A percentile compares a stretch with the other conserved stretches of the same genome.
These are phyloP conservation scores for Ampelocalamus luodianensis DNA, from an alignment of 176 grass and related monocot genomes.

Conservation along the genomic window DNA sequence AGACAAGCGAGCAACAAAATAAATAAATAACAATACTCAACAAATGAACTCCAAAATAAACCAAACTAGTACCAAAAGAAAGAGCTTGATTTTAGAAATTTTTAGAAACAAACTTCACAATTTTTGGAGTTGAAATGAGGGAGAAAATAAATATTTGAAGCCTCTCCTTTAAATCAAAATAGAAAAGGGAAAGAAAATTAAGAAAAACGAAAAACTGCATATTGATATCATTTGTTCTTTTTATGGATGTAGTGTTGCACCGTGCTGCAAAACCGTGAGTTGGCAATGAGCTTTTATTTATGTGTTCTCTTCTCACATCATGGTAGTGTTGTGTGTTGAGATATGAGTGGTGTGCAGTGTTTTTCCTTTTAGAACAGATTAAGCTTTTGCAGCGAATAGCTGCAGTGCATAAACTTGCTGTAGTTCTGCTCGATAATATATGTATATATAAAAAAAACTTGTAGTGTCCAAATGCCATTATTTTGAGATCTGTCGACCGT, in stretches of 20 bases:
- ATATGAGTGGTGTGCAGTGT: background rate
- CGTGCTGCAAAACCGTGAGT: background rate
- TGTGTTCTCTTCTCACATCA: background rate
- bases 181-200: too few relatives aligned
- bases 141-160: too few relatives aligned
- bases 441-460: too few relatives aligned
- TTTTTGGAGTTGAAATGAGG: too few relatives aligned
- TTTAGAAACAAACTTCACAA: too few relatives aligned
- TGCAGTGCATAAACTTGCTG: background rate
- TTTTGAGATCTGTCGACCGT: background rate
- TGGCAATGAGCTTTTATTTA: background rate
- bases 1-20: too few relatives aligned
- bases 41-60: too few relatives aligned
- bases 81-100: too few relatives aligned
- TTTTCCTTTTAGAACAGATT: background rate
- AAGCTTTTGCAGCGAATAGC: background rate
- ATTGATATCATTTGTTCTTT: background rate
- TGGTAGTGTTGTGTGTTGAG: conserved; percentile 8
- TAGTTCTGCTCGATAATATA: background rate
- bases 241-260: background rate
- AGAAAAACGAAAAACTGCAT: too few relatives aligned
- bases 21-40: too few relatives aligned
- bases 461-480: background rate
- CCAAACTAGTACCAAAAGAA: too few relatives aligned
- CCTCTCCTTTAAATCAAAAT: too few relatives aligned